Base-by-base conservation (phyloP, 106 monocot genomes). In the Xerophyta viscosa region DNA sequence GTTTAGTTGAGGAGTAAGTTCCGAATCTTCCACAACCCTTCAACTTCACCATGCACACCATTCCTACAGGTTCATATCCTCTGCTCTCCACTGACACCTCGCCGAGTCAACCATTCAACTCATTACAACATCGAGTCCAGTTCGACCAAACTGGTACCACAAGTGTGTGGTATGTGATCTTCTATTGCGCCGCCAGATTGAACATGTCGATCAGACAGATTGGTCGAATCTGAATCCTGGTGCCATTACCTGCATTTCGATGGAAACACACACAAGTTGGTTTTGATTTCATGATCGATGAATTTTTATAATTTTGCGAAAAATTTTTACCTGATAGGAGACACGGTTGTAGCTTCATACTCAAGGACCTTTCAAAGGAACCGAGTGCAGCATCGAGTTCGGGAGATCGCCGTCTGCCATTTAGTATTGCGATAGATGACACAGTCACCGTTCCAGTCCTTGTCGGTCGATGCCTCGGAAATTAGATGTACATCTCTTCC, bases 1-100 rank as follows among this genome's bases (percentile, higher is more conserved):
- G 94, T 60, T 70, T 69, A 2, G 64, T 30, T 0, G 88, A 84
- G 2, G 81, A 75, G 54, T 94, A 84, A 14, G 81, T 65, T 9
- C 88, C 84, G 8, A 88, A 64, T 68, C 67, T 84, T 29, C 94
- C 94, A 49, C 94, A 78, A 15, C 94, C 94, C 53, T 78, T 94
- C 57, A 88, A 78, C 42, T 84, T n/a, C n/a, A n/a, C 73, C 71
- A 94, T 84, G 37, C 48, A 66, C 37, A 88, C 66, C 26, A 58
- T 60, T 0, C 41, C 79, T 15, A 64, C 30, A 24, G 54, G 25
- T 13, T 65, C 60, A 18, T 20, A 19, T n/a, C 50, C 27, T 14
- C 41, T 41, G 22, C 50, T 60, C 20, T 52, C 58, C 6, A 41
- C 20, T 19, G 33, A 5, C n/a, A n/a, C 17, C 47, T 8, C 26